phyloP scores from a whole-genome alignment of 1,284 basidiomycete genomes.

The Malassezia cuniculi region DNA sequence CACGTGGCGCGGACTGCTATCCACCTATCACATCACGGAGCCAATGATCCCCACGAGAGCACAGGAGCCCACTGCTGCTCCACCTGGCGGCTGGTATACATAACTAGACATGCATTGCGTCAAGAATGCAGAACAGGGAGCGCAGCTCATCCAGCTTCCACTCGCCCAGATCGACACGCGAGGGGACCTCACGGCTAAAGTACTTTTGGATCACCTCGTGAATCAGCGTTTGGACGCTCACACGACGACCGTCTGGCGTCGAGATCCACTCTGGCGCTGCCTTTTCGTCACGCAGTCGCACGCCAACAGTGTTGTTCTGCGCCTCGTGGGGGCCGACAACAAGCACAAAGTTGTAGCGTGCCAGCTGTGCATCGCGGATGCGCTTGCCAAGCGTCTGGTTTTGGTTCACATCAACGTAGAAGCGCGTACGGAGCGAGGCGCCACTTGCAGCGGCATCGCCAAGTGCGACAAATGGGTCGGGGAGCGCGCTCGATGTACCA shows the following conservation, averaged over 20 bases:
- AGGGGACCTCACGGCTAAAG: background rate
- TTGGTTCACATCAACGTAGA: slow-evolving; percentile 33
- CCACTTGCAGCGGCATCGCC: background rate
- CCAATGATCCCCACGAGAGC: slow-evolving; percentile 46
- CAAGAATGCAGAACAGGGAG: slow-evolving; percentile 17
- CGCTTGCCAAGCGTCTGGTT: slow-evolving; percentile 29
- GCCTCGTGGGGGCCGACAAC: slow-evolving; percentile 38
- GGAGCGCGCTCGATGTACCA: background rate
- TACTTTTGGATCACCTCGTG: slow-evolving; percentile 1
- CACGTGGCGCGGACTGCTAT: slow-evolving; percentile 66
- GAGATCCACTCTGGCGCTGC: slow-evolving; percentile 6
- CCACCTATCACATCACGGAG: slow-evolving; percentile 62
- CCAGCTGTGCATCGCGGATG: slow-evolving; percentile 27
- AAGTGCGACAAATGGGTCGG: slow-evolving; percentile 10
- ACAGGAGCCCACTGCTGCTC: background rate
- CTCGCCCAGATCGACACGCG: slow-evolving; percentile 14
- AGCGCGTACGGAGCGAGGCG: slow-evolving; percentile 15
- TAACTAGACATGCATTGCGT: slow-evolving; percentile 17
- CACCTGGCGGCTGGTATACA: slow-evolving; percentile 2
- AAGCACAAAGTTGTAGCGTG: slow-evolving; percentile 33
- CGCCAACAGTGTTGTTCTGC: slow-evolving; percentile 21
- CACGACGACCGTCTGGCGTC: background rate
- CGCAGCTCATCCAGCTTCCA: slow-evolving; percentile 18
- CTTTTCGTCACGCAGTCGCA: slow-evolving; percentile 23
- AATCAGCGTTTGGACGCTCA: slow-evolving; percentile 3